A percentile compares a stretch with the other conserved stretches of the same genome.
phyloP scores from a whole-genome alignment of 73 alveolate species.

The Stentor coeruleus region DNA sequence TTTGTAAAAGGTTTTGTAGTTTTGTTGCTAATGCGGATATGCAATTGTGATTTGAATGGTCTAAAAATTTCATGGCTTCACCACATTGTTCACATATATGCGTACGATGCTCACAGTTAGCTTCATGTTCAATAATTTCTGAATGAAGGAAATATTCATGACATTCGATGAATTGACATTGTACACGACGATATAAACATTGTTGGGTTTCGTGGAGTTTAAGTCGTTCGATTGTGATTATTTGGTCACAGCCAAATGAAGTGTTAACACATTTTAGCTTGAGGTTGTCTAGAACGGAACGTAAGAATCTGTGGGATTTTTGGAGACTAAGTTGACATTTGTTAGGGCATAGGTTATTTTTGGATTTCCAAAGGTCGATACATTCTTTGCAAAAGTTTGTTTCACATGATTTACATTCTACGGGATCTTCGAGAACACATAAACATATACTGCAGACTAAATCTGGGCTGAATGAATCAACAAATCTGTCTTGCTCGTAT shows the following conservation, averaged over 20 bases:
- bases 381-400: slow-evolving; percentile 15
- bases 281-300: not conserved
- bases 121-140: not conserved
- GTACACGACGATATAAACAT: not conserved
- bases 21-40: not conserved
- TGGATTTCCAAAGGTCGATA: not conserved
- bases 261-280: not conserved
- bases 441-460: slow-evolving; percentile 19
- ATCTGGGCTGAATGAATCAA: slow-evolving; percentile 15
- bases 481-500: slow-evolving; percentile 5
- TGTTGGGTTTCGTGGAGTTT: not conserved
- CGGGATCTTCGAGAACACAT: slow-evolving; percentile 26
- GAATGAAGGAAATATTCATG: not conserved
- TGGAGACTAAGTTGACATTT: not conserved
- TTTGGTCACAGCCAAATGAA: not conserved
- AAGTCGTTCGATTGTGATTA: not conserved
- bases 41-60: not conserved
- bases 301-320: slow-evolving; percentile 10
- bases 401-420: slow-evolving; percentile 18
- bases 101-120: not conserved
- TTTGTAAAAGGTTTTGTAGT: not conserved
- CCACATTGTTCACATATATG: not conserved
- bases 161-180: not conserved
- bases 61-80: not conserved
- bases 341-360: slow-evolving; percentile 17